These are phyloP conservation scores for Teunomyces lycoperdinae DNA, from an alignment of 805 yeast genomes.

Conservation along the genomic window DNA sequence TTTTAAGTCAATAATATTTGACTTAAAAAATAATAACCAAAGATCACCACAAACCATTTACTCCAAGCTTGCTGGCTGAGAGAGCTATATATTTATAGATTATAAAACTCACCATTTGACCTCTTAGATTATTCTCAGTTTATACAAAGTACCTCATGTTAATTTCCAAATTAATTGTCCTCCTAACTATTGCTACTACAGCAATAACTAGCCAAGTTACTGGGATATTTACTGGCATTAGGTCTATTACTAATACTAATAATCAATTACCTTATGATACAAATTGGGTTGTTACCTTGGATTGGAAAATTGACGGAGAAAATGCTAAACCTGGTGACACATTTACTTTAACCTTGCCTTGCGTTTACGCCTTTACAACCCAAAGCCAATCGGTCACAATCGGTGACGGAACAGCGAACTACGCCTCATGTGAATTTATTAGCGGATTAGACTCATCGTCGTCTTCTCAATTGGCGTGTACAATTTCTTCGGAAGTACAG, in stretches of 20 bases:
- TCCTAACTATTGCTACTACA: not conserved
- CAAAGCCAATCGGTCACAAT: slow-evolving; percentile 8
- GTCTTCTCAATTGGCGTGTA: slow-evolving; percentile 15
- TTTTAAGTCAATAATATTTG: no score
- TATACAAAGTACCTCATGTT: no score
- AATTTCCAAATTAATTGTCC: no score
- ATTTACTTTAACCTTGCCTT: slow-evolving; percentile 23
- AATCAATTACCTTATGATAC: slow-evolving; percentile 14
- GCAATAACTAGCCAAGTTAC: slow-evolving; percentile 9
- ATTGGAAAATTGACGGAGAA: slow-evolving; percentile 19
- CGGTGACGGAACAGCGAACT: slow-evolving; percentile 3
- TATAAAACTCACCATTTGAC: no score
- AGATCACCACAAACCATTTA: no score
- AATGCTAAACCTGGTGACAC: slow-evolving; percentile 22
- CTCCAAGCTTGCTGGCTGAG: no score
- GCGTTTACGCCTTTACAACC: slow-evolving; percentile 22
- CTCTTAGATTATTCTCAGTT: no score
- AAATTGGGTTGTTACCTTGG: slow-evolving; percentile 4
- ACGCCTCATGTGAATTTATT: slow-evolving; percentile 9
- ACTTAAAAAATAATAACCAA: no score
- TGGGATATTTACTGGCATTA: slow-evolving; percentile 17
- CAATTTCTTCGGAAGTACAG: slow-evolving; percentile 11
- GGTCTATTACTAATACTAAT: slow-evolving; percentile 8
- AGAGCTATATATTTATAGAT: no score
- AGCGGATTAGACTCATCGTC: slow-evolving; percentile 6